A percentile compares a stretch with the other conserved stretches of the same genome.
These are phyloP conservation scores for Arthrobotrys pseudoclavata DNA, from an alignment of 2,329 filamentous ascomycete genomes.

Conservation along the genomic window DNA sequence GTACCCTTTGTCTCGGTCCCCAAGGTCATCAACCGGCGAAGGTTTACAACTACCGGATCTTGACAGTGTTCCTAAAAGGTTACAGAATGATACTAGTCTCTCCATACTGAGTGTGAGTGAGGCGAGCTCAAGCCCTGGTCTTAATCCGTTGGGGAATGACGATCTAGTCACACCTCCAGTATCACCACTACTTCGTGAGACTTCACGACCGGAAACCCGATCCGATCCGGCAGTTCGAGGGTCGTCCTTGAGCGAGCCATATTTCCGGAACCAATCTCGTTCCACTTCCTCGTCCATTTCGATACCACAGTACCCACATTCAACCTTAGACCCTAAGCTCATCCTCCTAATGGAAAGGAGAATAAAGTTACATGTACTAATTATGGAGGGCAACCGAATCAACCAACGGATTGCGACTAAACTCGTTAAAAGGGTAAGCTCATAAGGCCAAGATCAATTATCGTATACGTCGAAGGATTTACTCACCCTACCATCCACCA, in stretches of 20 bases:
- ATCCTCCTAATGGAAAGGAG: conserved; percentile 69
- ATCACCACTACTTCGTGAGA: conserved; percentile 60
- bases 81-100: conserved; percentile 67
- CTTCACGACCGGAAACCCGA: conserved; percentile 37
- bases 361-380: conserved; percentile 76
- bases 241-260: conserved; percentile 30
- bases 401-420: conserved; percentile 83
- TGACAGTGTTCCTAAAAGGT: conserved; percentile 75
- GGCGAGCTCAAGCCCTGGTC: conserved; percentile 36
- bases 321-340: conserved; percentile 36
- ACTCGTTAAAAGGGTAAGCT: conserved; percentile 82
- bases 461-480: conserved; percentile 74
- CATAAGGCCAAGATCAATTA: conserved; percentile 70
- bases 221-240: conserved; percentile 20
- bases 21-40: conserved; percentile 31
- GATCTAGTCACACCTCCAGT: conserved; percentile 68
- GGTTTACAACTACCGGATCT: conserved; percentile 33
- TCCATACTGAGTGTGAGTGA: conserved; percentile 51
- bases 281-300: conserved; percentile 49
- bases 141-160: conserved; percentile 61
- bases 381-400: conserved; percentile 84
- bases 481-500: conserved; percentile 1
- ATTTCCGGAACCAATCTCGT: conserved; percentile 43
- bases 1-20: conserved; percentile 31
- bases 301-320: conserved; percentile 36